Base-by-base conservation (phyloP, 2,329 filamentous ascomycete species). In the Moelleriella libera region DNA sequence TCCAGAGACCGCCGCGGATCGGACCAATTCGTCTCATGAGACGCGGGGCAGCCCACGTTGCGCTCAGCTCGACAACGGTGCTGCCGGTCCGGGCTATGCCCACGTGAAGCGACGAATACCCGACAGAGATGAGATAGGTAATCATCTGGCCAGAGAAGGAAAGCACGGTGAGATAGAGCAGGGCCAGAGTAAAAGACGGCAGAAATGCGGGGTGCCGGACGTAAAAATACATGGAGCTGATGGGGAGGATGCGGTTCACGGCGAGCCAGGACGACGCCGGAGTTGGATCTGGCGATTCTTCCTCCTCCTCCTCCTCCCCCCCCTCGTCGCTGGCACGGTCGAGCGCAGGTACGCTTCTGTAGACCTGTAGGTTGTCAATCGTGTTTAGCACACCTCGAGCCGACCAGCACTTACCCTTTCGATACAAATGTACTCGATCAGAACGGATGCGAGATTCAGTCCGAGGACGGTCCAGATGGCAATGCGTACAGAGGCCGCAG, bases 1-100 rank as follows among this genome's bases (percentile, higher is more conserved):
- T 79, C 85, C 85, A 88, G 3, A 88, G 68, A 0, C 83, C 85
- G 0, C 75, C 71, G n/a, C 85, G 68, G 6, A 85, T 67, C 1
- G 72, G 64, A 0, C 80, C 78, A 40, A 82, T 72, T 40, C 61
- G 63, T 2, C 54, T 54, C 68, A 79, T 80, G 11, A 82, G 57
- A 47, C 65, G 62, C 0, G 80, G 80, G 0, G 73, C 76, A 0
- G 73, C 57, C 69, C 75, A 81, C 0, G 81, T 84, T 0, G 80
- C 78, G 6, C 66, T 65, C 3, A 84, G 61, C 57, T 84, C 81
- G 45, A 78, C 70, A 3, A 69, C 48, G 1, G 75, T 72, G 31
- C 74, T 72, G 5, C 70, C 51, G 0, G 73, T 73, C 4, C 80
- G 69, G 43, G 75, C 68, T 10, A 74, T 47, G 40, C 75, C 75